Percentiles rank a stretch among this genome's conserved stretches.
Conservation (phyloP, 2,329 filamentous ascomycete species). For the Blastomyces parvus region DNA sequence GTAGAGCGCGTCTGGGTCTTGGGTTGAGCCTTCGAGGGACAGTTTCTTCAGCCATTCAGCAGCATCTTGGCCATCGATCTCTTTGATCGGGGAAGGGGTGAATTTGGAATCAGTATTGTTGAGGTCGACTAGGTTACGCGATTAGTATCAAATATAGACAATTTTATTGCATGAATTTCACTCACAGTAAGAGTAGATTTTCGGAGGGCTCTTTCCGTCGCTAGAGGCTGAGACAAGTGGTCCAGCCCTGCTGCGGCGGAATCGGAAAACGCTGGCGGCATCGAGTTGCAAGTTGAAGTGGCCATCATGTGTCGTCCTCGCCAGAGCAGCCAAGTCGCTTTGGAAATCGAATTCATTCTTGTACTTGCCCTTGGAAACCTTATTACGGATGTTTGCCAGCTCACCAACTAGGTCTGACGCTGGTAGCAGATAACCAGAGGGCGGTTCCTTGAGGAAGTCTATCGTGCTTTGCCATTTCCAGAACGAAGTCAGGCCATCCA, state of each 20-base stretch:
- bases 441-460: conserved; percentile 36
- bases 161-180: not conserved
- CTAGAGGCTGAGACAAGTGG: conserved; percentile 52
- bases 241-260: conserved; percentile 45
- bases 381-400: conserved; percentile 39
- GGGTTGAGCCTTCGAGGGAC: conserved; percentile 15
- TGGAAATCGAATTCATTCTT: conserved; percentile 49
- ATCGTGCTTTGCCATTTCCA: conserved; percentile 21
- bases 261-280: conserved; percentile 35
- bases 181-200: conserved; percentile 39
- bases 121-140: conserved; percentile 15
- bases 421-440: conserved; percentile 42
- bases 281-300: conserved; percentile 35
- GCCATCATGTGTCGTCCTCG: conserved; percentile 53
- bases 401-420: conserved; percentile 40
- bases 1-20: conserved; percentile 27
- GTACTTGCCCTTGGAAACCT: conserved; percentile 36
- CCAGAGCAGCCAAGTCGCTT: conserved; percentile 44
- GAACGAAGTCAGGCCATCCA: conserved; percentile 18
- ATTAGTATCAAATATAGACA: not conserved
- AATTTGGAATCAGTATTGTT: conserved; percentile 12
- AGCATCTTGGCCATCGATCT: conserved; percentile 25
- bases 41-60: conserved; percentile 20
- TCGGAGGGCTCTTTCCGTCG: conserved; percentile 50
- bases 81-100: conserved; percentile 22